Conservation (phyloP, 2,329 filamentous ascomycete species). For the Rhinocladiella similis region DNA sequence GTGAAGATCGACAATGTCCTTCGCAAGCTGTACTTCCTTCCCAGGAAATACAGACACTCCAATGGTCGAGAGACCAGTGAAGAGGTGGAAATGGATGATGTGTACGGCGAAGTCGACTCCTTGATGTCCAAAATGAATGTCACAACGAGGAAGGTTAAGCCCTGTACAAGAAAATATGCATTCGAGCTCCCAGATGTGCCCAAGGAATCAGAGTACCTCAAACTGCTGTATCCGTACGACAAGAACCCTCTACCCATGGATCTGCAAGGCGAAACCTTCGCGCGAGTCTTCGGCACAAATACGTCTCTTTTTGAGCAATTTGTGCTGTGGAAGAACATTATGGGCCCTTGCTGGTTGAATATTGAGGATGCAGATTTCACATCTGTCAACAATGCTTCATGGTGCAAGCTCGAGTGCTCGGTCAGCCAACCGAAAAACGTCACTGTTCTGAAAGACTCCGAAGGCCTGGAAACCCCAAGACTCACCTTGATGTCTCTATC, state of each 20-base stretch:
- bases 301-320: constrained; percentile 97
- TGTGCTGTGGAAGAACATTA: constrained; percentile 97
- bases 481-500: constrained; percentile 95
- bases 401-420: constrained; percentile 92
- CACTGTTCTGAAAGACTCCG: constrained; percentile 70
- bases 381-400: constrained; percentile 85
- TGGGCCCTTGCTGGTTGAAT: constrained; percentile 97
- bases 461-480: constrained; percentile 79
- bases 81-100: constrained; percentile 80
- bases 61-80: constrained; percentile 70
- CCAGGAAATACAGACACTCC: constrained; percentile 63
- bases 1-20: constrained; percentile 94
- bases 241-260: constrained; percentile 73
- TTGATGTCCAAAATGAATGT: constrained; percentile 88
- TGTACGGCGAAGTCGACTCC: constrained; percentile 83
- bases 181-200: constrained; percentile 89
- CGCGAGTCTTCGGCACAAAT: constrained; percentile 88
- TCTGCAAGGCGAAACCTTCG: constrained; percentile 81
- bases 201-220: constrained; percentile 86
- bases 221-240: constrained; percentile 92
- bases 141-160: constrained; percentile 89
- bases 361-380: constrained; percentile 84
- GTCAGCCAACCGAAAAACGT: constrained; percentile 77
- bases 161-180: constrained; percentile 85
- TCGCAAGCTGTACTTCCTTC: constrained; percentile 89